phyloP scores from a whole-genome alignment of 768 basidiomycete genomes.

The Mycena rebaudengoi region DNA sequence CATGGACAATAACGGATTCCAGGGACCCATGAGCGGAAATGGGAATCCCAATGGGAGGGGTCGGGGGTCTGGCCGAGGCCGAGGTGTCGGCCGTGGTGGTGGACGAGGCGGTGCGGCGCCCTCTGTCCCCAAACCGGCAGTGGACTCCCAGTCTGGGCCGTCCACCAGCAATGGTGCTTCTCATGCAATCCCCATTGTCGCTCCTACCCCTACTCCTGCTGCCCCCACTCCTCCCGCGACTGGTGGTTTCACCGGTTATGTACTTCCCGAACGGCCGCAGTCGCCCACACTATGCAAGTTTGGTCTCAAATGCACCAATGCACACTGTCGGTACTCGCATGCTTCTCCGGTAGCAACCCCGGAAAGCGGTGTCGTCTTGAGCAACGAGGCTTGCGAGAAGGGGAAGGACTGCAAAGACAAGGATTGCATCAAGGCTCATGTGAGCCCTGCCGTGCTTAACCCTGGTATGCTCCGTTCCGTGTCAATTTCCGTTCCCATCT shows the following conservation, averaged over 20 bases:
- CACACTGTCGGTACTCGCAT: slow-evolving; percentile 90
- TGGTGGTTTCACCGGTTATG: slow-evolving; percentile 55
- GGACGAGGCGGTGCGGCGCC: slow-evolving; percentile 51
- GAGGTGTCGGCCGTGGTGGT: slow-evolving; percentile 58
- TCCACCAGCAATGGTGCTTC: slow-evolving; percentile 20
- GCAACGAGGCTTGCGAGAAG: slow-evolving; percentile 91
- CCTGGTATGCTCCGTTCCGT: slow-evolving; percentile 54
- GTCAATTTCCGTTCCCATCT: slow-evolving; percentile 16
- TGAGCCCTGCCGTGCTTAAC: slow-evolving; percentile 83
- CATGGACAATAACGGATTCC: slow-evolving; percentile 50
- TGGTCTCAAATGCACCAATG: slow-evolving; percentile 88
- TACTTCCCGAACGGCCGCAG: slow-evolving; percentile 79
- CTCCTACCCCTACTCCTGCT: slow-evolving; percentile 35
- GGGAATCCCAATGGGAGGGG: slow-evolving; percentile 47
- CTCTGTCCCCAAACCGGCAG: slow-evolving; percentile 34
- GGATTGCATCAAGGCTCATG: slow-evolving; percentile 92
- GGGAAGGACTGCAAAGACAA: slow-evolving; percentile 91
- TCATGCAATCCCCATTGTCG: slow-evolving; percentile 40
- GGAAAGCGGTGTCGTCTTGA: slow-evolving; percentile 94
- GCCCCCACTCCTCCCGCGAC: slow-evolving; percentile 31
- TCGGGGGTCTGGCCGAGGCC: slow-evolving; percentile 54
- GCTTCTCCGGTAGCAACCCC: slow-evolving; percentile 97
- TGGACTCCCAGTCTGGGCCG: slow-evolving; percentile 13
- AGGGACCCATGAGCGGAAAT: slow-evolving; percentile 40
- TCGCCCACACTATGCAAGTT: slow-evolving; percentile 96